Evolutionary conservation across 768 basidiomycete genomes (phyloP), one percentile per base, ranked within the genome.

Genomic region (Tulasnella sp.): DNA sequence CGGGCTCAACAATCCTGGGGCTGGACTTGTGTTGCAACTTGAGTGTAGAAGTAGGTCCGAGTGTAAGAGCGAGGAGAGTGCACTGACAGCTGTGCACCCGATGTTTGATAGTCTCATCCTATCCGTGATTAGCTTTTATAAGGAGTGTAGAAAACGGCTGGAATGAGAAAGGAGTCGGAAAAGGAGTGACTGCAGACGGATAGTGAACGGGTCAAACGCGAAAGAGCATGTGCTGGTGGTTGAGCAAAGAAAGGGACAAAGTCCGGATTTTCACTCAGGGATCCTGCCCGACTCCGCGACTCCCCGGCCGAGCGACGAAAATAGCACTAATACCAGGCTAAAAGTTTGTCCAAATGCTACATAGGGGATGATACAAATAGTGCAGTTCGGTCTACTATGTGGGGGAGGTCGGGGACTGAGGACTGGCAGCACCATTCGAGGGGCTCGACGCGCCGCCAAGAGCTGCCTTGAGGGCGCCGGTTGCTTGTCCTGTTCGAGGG

Each of bases 401-500:
- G 9, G 58, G 58, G 6, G 58, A 64, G 31, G 69, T 70, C 12
- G 69, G 69, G 9, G 69, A 70, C 36, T 70, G 69, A 25, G 69
- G 69, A 39, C 69, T 70, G 37, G 37, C 69, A 4, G 69, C 69
- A 36, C 37, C 36, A 2, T 15, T 42, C 37, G 69, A 38, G 19
- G 69, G 69, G n/a, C 37, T 70, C 7, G n/a, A 19, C 9, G 37
- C 40, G 15, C 37, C 40, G 36, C 69, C 36, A 70, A 70, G 69
- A n/a, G 72, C 72, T 22, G 40, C 52, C 49, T 52, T 73, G 45
- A 49, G 40, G 22, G 40, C 40, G 19, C 34, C 72, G 36, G 40
- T 73, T 42, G 72, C 72, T 37, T 49, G 72, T 15, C 72, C 72
- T 73, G 42, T 58, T n/a, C 19, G 8, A 68, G 34, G 45, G 36